Evolutionary conservation across 2,329 filamentous ascomycete genomes (phyloP), one percentile per base, ranked within the genome.

Genomic region (Pseudogymnoascus sp.): DNA sequence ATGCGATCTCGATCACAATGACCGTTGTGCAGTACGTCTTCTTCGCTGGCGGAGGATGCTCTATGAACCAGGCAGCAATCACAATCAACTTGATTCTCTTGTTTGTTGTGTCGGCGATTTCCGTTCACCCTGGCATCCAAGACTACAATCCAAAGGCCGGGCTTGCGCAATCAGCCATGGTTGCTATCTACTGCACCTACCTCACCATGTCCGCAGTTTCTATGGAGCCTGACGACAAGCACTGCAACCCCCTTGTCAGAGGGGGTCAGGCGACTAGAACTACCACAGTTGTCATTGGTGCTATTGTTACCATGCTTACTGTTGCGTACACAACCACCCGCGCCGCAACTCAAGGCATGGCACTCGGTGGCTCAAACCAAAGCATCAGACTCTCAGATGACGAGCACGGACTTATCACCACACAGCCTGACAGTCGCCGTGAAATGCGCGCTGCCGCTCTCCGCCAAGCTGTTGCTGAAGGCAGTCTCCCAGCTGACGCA

Each of bases 261-360:
- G 78, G 85, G 62, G 93, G 92, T 6, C 90, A 90, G 67, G 92
- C 91, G 66, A 95, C 93, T 8, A 86, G 95, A 67, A 96, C 90
- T 6, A 95, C 92, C 1, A 96, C 92, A 28, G 87, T 98, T 65
- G 86, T 99, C 60, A 85, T 99, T 68, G 95, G 95, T 66, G 95
- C 95, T 31, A 88, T 99, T 68, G 91, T 96, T 63, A 99, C 95
- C 10, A 96, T 99, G 85, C 83, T 97, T 61, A 98, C 95, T 1
- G 91, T 98, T 62, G 95, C 95, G 6, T 99, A 98, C 78, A 99
- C 95, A 4, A 99, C 95, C 2, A 99, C 95, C 2, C 89, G 95
- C 62, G 95, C 95, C 16, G 95, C 95, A 13, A 98, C 95, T 1
- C 93, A 97, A 77, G 90, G 88, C 66, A 83, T 95, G 6, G 90